Conservation (phyloP, 2,329 filamentous ascomycete species). For the Helminthosporium solani region DNA sequence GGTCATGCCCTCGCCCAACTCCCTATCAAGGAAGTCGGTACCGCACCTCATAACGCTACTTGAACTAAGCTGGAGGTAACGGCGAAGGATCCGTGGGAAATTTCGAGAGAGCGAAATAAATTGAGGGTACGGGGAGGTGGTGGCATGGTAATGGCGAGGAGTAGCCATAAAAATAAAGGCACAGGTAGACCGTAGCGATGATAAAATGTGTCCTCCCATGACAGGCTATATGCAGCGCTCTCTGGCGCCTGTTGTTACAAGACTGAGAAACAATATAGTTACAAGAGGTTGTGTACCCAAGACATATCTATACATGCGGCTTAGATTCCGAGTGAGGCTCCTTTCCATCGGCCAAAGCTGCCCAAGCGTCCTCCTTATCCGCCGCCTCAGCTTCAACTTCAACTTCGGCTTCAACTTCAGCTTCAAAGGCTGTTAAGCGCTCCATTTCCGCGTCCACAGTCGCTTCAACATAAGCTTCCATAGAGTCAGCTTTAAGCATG, state of each 20-base stretch:
- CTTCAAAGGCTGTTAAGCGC: not conserved
- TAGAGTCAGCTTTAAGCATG: slow-evolving; percentile 20
- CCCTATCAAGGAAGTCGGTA: slow-evolving; percentile 27
- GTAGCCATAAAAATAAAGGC: slow-evolving; percentile 39
- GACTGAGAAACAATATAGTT: slow-evolving; percentile 7
- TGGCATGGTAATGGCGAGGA: slow-evolving; percentile 49
- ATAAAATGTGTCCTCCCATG: too few species aligned
- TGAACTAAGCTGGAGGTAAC: slow-evolving; percentile 50
- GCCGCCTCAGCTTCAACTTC: not conserved
- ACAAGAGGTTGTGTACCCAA: not conserved
- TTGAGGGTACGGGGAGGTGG: slow-evolving; percentile 47
- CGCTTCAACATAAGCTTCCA: slow-evolving; percentile 20
- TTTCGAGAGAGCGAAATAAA: slow-evolving; percentile 43
- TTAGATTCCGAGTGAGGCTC: not conserved
- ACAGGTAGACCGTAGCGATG: too few species aligned
- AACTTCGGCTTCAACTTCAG: not conserved
- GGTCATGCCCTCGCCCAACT: slow-evolving; percentile 40
- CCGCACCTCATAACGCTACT: too few species aligned
- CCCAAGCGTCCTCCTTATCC: not conserved
- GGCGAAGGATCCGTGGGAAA: slow-evolving; percentile 46
- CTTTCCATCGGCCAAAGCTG: not conserved
- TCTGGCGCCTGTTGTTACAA: not conserved
- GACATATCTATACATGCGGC: not conserved
- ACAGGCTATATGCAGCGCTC: too few species aligned
- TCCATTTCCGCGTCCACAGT: slow-evolving; percentile 8